Evolutionary conservation across 495 filamentous ascomycete genomes (phyloP), one percentile per base, ranked within the genome.

Genomic region (Terfezia claveryi): DNA sequence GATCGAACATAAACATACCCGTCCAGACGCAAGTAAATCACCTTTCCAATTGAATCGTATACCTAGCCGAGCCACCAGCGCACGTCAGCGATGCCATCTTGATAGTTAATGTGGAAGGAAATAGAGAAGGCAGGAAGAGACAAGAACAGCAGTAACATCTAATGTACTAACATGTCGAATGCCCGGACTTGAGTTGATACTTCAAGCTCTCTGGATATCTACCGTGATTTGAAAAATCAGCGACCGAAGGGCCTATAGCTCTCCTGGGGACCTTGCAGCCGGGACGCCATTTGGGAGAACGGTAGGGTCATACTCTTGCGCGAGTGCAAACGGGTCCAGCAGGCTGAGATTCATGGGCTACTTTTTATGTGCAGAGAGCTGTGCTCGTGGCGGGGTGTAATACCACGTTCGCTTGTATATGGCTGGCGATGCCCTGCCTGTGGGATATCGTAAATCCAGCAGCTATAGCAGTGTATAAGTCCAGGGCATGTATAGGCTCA

Each of bases 41-140:
- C 91, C 91, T 66, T 79, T 83, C 66, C 84, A 82, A 62, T 87
- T 94, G 75, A 99, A 99, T 53, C 87, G 83, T 49, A 95, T 65
- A 46, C 41, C 41, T 46, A 46, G 27, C 27, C 27, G 27, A 32
- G 27, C 27, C 27, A 32, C 27, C 0, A 32, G 27, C 27, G 27
- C 27, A 32, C 27, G 27, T 32, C 27, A 32, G 27, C 27, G 27
- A 1, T 32, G 27, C 27, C 1, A 2, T 7, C 17, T 3, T 46
- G 12, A 14, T 46, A 4, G 41, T 1, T 2, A 46, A 46, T 20
- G 17, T 4, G 7, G 17, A 7, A 5, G 41, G 2, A 6, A 4
- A 46, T 20, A 46, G 41, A 20, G 41, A 46, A 20, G 4, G 41
- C 12, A 20, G 41, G 41, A 1, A 4, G 8, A 46, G 17, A 8